Conservation (phyloP, 169 alveolate species). For the Cryptosporidium ubiquitum region DNA sequence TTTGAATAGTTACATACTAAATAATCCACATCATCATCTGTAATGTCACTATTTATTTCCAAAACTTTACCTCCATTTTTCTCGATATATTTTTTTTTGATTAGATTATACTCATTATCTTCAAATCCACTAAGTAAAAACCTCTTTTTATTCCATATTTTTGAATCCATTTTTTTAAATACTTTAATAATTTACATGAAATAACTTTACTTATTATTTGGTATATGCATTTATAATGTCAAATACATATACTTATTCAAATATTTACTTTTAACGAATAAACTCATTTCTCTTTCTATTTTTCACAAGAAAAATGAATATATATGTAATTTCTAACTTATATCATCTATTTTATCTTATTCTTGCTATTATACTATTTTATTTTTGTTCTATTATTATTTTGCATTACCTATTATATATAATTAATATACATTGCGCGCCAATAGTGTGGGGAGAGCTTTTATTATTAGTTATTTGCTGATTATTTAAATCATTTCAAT, state of each 20-base stretch:
- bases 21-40: slow-evolving; percentile 53
- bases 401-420: background rate
- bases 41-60: background rate
- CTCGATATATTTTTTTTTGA: slow-evolving; percentile 14
- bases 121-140: slow-evolving; percentile 55
- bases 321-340: no score
- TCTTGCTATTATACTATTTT: background rate
- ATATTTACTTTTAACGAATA: no score
- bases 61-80: slow-evolving; percentile 17
- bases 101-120: slow-evolving; percentile 1
- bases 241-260: no score
- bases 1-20: slow-evolving; percentile 27
- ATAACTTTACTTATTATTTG: no score
- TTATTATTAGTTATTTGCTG: background rate
- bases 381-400: no score
- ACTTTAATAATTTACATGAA: background rate
- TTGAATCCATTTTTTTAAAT: background rate
- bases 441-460: background rate
- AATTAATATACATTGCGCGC: background rate
- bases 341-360: no score
- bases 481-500: slow-evolving; percentile 25
- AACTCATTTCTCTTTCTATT: background rate
- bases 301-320: no score
- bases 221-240: background rate
- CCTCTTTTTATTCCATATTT: slow-evolving; percentile 24